Evolutionary conservation across 1,284 basidiomycete genomes (phyloP).

Genomic region (Cutaneotrichosporon cavernicola): DNA sequence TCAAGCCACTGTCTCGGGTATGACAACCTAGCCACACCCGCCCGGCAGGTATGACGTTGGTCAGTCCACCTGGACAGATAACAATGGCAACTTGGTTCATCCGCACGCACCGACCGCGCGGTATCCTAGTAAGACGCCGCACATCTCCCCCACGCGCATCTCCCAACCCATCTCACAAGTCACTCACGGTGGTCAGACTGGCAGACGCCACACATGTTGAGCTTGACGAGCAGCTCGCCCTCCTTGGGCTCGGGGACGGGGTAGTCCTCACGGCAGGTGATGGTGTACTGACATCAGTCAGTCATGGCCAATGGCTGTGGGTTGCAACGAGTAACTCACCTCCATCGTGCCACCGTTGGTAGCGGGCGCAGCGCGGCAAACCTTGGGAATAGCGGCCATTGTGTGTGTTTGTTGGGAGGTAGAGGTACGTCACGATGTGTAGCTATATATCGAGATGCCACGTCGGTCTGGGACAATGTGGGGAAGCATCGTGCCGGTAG

Average conservation of each 20-base stretch:
- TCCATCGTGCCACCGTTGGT: conserved; percentile 14
- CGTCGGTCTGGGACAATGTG: not conserved
- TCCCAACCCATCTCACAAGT: not conserved
- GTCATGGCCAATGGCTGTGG: not conserved
- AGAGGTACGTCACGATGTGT: not conserved
- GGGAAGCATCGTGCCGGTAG: too few relatives aligned
- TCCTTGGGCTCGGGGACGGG: conserved; percentile 23
- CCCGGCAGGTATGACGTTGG: too few relatives aligned
- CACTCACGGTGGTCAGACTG: conserved; percentile 29
- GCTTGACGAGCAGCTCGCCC: conserved; percentile 26
- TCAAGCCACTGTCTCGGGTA: too few relatives aligned
- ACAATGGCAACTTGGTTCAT: not conserved
- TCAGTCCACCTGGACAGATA: not conserved
- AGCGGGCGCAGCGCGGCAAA: conserved; percentile 25
- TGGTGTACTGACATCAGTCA: conserved; percentile 23
- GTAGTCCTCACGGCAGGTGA: conserved; percentile 24
- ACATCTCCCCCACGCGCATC: not conserved
- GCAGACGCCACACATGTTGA: conserved; percentile 26
- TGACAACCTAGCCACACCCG: too few relatives aligned
- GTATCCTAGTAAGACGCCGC: not conserved
- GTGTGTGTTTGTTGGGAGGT: conserved; percentile 2
- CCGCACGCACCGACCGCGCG: not conserved
- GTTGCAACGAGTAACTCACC: too few relatives aligned
- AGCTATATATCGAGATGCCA: not conserved
- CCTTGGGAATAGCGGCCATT: conserved; percentile 22